Conservation (phyloP, 2,329 filamentous ascomycete species). For the Ophiostoma perfectum region DNA sequence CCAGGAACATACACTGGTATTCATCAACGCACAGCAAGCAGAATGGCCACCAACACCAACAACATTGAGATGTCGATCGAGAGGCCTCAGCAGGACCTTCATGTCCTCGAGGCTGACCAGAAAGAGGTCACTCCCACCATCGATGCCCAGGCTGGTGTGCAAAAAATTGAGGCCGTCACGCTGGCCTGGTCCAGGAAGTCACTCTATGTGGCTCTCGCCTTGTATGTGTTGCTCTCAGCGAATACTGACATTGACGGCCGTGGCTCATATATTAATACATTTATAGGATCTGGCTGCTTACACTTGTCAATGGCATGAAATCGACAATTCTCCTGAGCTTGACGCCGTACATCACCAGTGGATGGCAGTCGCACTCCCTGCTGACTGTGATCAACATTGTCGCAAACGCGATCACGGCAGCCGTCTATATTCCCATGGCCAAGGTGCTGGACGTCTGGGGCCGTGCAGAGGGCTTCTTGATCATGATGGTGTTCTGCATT, state of each 20-base stretch:
- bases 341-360: slow-evolving; percentile 44
- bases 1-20: neutral
- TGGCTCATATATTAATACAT: neutral
- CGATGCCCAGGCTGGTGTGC: slow-evolving; percentile 42
- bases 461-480: slow-evolving; percentile 22
- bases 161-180: slow-evolving; percentile 43
- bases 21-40: neutral
- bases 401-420: slow-evolving; percentile 49
- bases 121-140: slow-evolving; percentile 14
- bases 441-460: slow-evolving; percentile 7
- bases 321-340: neutral
- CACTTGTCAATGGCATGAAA: neutral
- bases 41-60: neutral
- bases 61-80: slow-evolving; percentile 15
- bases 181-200: slow-evolving; percentile 40
- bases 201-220: slow-evolving; percentile 34
- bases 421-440: slow-evolving; percentile 44
- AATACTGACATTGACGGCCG: no score
- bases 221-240: neutral
- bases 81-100: neutral
- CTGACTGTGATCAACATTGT: slow-evolving; percentile 50
- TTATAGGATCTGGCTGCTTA: slow-evolving; percentile 2
- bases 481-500: slow-evolving; percentile 40
- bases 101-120: slow-evolving; percentile 17
- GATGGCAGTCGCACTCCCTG: slow-evolving; percentile 49